A percentile compares a stretch with the other conserved stretches of the same genome.
Evolutionary conservation across 2,329 filamentous ascomycete genomes (phyloP).

Genomic region (Plenodomus lindquistii): DNA sequence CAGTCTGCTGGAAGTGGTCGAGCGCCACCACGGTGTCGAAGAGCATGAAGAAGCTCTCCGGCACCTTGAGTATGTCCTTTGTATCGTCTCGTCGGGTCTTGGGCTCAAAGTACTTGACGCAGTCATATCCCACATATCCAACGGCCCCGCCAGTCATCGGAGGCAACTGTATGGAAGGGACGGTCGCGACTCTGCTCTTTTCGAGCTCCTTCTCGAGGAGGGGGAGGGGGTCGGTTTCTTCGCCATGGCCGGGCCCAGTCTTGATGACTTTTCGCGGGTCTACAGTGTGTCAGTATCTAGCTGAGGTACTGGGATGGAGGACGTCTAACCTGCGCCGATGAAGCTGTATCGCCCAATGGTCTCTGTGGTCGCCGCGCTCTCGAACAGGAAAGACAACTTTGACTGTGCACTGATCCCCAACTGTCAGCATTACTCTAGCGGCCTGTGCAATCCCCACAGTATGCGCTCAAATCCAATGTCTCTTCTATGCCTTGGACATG

Average conservation of each 20-base stretch:
- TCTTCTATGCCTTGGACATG: not conserved
- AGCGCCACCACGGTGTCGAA: constrained; percentile 94
- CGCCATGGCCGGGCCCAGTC: constrained; percentile 85
- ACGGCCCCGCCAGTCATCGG: constrained; percentile 90
- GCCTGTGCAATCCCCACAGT: not conserved
- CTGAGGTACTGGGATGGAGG: not conserved
- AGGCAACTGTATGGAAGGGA: constrained; percentile 81
- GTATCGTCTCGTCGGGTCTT: constrained; percentile 86
- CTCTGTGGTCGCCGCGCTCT: constrained; percentile 89
- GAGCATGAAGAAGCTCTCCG: constrained; percentile 95
- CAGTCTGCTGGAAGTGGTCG: constrained; percentile 89
- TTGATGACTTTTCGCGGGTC: constrained; percentile 77
- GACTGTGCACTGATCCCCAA: constrained; percentile 57
- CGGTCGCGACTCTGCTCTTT: constrained; percentile 75
- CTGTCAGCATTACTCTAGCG: constrained; percentile 11
- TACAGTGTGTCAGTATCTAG: constrained; percentile 21
- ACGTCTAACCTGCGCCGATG: constrained; percentile 70
- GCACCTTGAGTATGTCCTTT: constrained; percentile 85
- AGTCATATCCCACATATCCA: constrained; percentile 97
- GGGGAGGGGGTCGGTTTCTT: constrained; percentile 81
- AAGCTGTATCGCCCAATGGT: constrained; percentile 95
- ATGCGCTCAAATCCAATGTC: not conserved
- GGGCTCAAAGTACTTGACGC: constrained; percentile 95
- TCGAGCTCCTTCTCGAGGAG: constrained; percentile 79
- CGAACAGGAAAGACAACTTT: constrained; percentile 89